Conservation (phyloP, 2,329 filamentous ascomycete genomes). For the Elsinoe fawcettii region DNA sequence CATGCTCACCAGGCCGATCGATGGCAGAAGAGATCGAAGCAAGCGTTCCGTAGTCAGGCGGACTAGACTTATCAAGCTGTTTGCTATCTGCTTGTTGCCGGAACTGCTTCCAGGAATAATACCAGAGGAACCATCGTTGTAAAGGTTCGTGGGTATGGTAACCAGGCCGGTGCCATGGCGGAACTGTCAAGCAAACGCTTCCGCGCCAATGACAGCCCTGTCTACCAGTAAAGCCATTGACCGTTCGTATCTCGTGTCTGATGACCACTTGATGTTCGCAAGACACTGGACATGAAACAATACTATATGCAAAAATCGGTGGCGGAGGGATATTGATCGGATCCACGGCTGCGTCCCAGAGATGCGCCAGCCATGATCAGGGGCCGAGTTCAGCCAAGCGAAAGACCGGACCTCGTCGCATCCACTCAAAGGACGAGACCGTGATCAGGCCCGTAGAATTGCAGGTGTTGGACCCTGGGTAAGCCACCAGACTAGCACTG, state of each 20-base stretch:
- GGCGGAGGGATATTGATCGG: background rate
- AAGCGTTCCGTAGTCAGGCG: background rate
- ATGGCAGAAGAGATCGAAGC: background rate
- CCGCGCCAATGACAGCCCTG: constrained; percentile 7
- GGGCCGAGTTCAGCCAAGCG: background rate
- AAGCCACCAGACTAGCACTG: background rate
- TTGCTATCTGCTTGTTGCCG: background rate
- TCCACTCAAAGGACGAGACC: background rate
- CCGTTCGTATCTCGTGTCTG: constrained; percentile 5
- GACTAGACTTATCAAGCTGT: background rate
- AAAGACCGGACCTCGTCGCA: background rate
- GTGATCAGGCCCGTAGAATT: background rate
- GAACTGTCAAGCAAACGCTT: constrained; percentile 6
- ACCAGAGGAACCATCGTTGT: constrained; percentile 6
- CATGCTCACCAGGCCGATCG: background rate
- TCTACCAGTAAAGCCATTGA: background rate
- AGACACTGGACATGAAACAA: background rate
- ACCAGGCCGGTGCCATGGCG: constrained; percentile 6
- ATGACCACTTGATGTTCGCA: constrained; percentile 5
- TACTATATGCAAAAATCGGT: background rate
- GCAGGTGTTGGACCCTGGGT: background rate
- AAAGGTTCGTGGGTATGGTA: constrained; percentile 5
- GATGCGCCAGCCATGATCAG: background rate
- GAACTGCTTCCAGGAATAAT: background rate
- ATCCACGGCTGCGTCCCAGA: background rate